Base-by-base conservation (phyloP, 345 rosid species). In the Linum lewisii region DNA sequence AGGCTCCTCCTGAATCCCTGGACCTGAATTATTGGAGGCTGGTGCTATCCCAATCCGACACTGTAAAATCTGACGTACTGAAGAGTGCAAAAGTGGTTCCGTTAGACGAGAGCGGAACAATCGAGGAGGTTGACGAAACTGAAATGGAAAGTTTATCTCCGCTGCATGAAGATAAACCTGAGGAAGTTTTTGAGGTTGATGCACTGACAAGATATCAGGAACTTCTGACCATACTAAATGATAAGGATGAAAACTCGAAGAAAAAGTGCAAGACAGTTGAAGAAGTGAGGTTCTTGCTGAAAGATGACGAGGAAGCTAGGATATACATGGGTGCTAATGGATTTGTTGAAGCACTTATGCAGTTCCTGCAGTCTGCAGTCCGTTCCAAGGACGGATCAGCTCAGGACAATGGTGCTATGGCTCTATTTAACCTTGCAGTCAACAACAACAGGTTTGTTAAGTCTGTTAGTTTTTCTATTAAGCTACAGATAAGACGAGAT, bases 281-380 rank as follows among this genome's bases (percentile, higher is more conserved):
- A 64, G 63, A 73, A 42, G 24, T 73, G 14, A 79, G 56, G 38
- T 59, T 63, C 7, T 56, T 58, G 58, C 62, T 73, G 50, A 26
- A 69, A 25, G 58, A 62, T 15, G 58, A 38, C 42, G 66, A 58
- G 9, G 42, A 38, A 44, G 51, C 55, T 21, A 21, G 16, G 56
- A 21, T 34, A 53, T 66, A 32, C 50, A 51, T 51, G 24, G 59
- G 58, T 49, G 38, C 73, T 20, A 49, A 37, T 19, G 63, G 64
- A 55, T 32, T 54, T 14, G 19, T 69, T 14, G 60, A 59, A 25
- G 62, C 69, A n/a, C 58, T 79, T 66, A 44, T 76, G 42, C 63
- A 57, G n/a, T 73, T 76, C 64, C 32, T 79, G 67, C 64, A 64
- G 65, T 51, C 67, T 24, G 71, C 69, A 14, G 57, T 75, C 72